These are phyloP conservation scores for Cryphonectria parasitica DNA, from an alignment of 2,329 filamentous ascomycete species.

Conservation along the genomic window DNA sequence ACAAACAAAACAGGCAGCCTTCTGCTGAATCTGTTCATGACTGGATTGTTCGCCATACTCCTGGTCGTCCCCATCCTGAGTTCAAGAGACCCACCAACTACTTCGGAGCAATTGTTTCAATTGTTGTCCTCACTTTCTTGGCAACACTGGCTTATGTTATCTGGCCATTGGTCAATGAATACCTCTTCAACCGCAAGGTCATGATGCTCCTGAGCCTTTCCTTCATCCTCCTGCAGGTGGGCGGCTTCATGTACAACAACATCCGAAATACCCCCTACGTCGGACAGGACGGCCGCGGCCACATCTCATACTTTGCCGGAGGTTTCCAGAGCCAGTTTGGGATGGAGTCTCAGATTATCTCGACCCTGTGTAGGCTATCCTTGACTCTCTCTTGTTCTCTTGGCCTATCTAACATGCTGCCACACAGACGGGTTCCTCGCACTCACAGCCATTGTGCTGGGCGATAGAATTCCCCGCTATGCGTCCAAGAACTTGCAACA, in stretches of 20 bases:
- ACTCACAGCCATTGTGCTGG: constrained; percentile 89
- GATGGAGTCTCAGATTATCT: constrained; percentile 93
- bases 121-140: constrained; percentile 68
- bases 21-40: constrained; percentile 76
- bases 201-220: constrained; percentile 93
- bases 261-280: constrained; percentile 97
- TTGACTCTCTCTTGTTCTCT: constrained; percentile 5
- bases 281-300: constrained; percentile 79
- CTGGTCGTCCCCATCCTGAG: constrained; percentile 76
- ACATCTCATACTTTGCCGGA: constrained; percentile 84
- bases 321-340: constrained; percentile 95
- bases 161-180: constrained; percentile 77
- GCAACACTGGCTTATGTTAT: constrained; percentile 71
- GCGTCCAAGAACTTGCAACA: constrained; percentile 77
- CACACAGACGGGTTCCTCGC: constrained; percentile 68
- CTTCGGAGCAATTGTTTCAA: constrained; percentile 69
- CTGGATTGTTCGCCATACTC: constrained; percentile 80
- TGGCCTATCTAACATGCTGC: constrained; percentile 32
- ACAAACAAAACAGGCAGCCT: constrained; percentile 58
- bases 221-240: constrained; percentile 87
- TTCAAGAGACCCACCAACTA: constrained; percentile 88
- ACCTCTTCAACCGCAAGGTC: constrained; percentile 87
- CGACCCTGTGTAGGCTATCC: constrained; percentile 76
- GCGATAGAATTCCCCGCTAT: constrained; percentile 90
- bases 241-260: constrained; percentile 99